Conservation (phyloP, 768 basidiomycete genomes). For the Boletus bicolor region DNA sequence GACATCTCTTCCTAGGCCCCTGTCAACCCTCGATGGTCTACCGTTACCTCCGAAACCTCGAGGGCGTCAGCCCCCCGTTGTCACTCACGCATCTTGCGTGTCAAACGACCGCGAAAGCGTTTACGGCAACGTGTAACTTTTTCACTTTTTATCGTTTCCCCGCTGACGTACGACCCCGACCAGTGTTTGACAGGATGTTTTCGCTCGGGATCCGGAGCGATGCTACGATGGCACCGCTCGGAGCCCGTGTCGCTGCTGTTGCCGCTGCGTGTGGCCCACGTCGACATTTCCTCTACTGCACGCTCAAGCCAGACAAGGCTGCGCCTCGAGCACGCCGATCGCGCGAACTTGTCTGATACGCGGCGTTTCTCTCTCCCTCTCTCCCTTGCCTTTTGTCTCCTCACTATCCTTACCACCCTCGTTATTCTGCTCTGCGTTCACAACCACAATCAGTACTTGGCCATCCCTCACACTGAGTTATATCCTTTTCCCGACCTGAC, state of each 20-base stretch:
- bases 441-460: too few species aligned
- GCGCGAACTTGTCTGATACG: slow-evolving; percentile 29
- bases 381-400: too few species aligned
- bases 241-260: slow-evolving; percentile 61
- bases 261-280: slow-evolving; percentile 70
- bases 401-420: too few species aligned
- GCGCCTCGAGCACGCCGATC: slow-evolving; percentile 44
- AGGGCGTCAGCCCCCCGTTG: slow-evolving; percentile 87
- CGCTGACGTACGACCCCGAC: not conserved
- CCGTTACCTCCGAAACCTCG: slow-evolving; percentile 85
- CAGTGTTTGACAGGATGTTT: slow-evolving; percentile 92
- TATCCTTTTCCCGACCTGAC: too few species aligned
- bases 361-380: not conserved
- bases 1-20: slow-evolving; percentile 46
- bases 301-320: slow-evolving; percentile 59
- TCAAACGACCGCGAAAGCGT: slow-evolving; percentile 86
- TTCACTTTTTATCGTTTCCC: not conserved
- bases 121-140: slow-evolving; percentile 69
- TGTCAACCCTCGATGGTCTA: slow-evolving; percentile 92
- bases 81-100: slow-evolving; percentile 83
- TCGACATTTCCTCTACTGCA: slow-evolving; percentile 82
- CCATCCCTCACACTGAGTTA: too few species aligned
- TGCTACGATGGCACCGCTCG: slow-evolving; percentile 55
- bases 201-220: slow-evolving; percentile 77
- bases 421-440: too few species aligned